Evolutionary conservation across 2,329 filamentous ascomycete genomes (phyloP).

Genomic region (Ceratocystis albifundus): DNA sequence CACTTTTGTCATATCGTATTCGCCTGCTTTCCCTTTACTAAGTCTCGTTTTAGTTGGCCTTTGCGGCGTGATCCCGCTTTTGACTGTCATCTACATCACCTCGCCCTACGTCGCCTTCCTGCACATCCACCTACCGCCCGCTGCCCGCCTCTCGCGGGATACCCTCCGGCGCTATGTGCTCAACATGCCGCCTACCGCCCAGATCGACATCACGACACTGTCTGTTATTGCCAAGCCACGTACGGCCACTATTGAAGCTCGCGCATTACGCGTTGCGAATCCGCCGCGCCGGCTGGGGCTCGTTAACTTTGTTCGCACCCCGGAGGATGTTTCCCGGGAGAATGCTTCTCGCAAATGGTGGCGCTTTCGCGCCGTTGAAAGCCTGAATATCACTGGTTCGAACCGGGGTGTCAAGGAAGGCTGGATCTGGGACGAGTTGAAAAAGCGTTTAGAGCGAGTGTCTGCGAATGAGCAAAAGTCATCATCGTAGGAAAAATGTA

Average conservation of each 20-base stretch:
- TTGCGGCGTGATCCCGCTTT: conserved; percentile 52
- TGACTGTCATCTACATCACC: conserved; percentile 52
- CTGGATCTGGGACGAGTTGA: conserved; percentile 36
- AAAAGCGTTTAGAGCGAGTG: conserved; percentile 28
- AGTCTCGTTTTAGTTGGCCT: conserved; percentile 37
- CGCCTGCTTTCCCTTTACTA: not conserved
- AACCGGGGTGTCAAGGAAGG: conserved; percentile 26
- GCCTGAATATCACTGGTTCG: conserved; percentile 32
- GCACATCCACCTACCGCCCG: conserved; percentile 54
- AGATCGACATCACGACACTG: conserved; percentile 45
- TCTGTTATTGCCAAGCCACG: conserved; percentile 45
- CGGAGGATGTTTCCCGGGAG: conserved; percentile 29
- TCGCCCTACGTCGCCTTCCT: conserved; percentile 62
- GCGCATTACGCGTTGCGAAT: conserved; percentile 29
- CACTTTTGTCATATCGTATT: not conserved
- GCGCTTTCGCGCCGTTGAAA: conserved; percentile 32
- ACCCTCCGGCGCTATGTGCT: conserved; percentile 43
- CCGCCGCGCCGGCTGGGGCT: conserved; percentile 31
- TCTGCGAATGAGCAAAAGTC: conserved; percentile 16
- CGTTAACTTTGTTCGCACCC: conserved; percentile 33
- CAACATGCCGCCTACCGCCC: conserved; percentile 36
- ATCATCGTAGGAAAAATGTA: not conserved
- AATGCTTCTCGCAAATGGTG: conserved; percentile 33
- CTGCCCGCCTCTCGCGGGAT: conserved; percentile 50
- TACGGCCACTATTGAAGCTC: conserved; percentile 35